Conservation (phyloP, 2,329 filamentous ascomycete species). For the Fusarium fracticaudum region DNA sequence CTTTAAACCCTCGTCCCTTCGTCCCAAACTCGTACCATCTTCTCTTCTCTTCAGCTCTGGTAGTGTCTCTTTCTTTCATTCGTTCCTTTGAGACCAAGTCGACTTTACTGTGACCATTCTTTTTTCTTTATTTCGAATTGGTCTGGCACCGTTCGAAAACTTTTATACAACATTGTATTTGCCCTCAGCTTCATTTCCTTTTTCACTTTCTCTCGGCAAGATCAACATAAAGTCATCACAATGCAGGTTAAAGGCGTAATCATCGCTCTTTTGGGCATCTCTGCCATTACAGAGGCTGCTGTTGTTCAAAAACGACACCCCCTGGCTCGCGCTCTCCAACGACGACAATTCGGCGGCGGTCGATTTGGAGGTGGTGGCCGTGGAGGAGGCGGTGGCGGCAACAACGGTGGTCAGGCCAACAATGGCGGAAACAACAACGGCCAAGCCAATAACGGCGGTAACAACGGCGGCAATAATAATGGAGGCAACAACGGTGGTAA, state of each 20-base stretch:
- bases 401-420: slow-evolving; percentile 38
- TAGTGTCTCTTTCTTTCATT: slow-evolving; percentile 60
- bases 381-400: slow-evolving; percentile 38
- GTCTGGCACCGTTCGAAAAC: slow-evolving; percentile 59
- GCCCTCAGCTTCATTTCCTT: slow-evolving; percentile 15
- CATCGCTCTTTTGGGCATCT: slow-evolving; percentile 60
- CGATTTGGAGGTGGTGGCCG: slow-evolving; percentile 27
- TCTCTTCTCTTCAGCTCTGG: slow-evolving; percentile 56
- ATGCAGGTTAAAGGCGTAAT: slow-evolving; percentile 65
- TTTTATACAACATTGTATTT: slow-evolving; percentile 27
- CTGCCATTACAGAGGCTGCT: slow-evolving; percentile 58
- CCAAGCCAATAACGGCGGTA: slow-evolving; percentile 32
- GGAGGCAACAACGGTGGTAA: slow-evolving; percentile 44
- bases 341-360: slow-evolving; percentile 52
- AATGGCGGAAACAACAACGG: slow-evolving; percentile 38
- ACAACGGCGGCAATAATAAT: slow-evolving; percentile 24
- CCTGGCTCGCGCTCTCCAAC: slow-evolving; percentile 50
- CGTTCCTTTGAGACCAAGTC: slow-evolving; percentile 52
- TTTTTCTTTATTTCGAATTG: slow-evolving; percentile 54
- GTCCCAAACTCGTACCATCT: slow-evolving; percentile 46
- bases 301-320: slow-evolving; percentile 52
- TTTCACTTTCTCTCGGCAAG: slow-evolving; percentile 35
- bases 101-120: slow-evolving; percentile 53
- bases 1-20: slow-evolving; percentile 46
- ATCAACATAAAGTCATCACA: slow-evolving; percentile 42